Percentiles rank a stretch among this genome's conserved stretches.
phyloP scores from a whole-genome alignment of 2,329 filamentous ascomycete species.

The Aaosphaeria arxii region DNA sequence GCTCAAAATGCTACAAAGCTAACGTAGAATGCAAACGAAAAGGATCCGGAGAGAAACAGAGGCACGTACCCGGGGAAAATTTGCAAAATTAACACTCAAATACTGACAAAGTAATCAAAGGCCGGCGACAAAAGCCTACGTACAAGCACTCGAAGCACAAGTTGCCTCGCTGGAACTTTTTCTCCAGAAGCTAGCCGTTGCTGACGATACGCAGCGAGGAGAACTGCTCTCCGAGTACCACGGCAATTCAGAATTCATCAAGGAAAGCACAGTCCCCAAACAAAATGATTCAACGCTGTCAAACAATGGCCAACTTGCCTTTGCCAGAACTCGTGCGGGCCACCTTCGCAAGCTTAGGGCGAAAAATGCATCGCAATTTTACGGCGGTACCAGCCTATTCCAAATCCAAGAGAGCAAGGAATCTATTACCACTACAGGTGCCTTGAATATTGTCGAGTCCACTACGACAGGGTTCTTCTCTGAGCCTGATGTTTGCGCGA shows the following conservation, averaged over 20 bases:
- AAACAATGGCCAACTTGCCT: constrained; percentile 13
- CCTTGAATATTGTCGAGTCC: constrained; percentile 40
- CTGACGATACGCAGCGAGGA: constrained; percentile 39
- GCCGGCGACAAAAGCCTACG: constrained; percentile 24
- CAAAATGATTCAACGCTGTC: constrained; percentile 5
- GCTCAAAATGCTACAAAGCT: background rate
- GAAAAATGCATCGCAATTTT: constrained; percentile 46
- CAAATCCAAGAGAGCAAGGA: constrained; percentile 23
- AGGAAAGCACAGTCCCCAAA: background rate
- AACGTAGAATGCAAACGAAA: background rate
- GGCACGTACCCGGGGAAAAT: background rate
- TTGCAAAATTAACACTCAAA: background rate
- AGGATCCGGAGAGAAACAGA: background rate
- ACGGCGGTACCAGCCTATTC: constrained; percentile 49
- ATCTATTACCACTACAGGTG: background rate
- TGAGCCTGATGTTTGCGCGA: background rate
- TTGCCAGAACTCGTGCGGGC: constrained; percentile 33
- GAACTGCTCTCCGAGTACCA: constrained; percentile 43
- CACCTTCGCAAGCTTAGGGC: constrained; percentile 38
- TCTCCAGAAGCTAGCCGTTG: constrained; percentile 44
- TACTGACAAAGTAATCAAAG: background rate
- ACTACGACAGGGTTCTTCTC: background rate
- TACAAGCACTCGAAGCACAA: constrained; percentile 49
- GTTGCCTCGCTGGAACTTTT: constrained; percentile 47
- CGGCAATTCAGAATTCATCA: background rate